Evolutionary conservation across 2,329 filamentous ascomycete genomes (phyloP), one percentile per base, ranked within the genome.

Genomic region (Penicillium sp.): DNA sequence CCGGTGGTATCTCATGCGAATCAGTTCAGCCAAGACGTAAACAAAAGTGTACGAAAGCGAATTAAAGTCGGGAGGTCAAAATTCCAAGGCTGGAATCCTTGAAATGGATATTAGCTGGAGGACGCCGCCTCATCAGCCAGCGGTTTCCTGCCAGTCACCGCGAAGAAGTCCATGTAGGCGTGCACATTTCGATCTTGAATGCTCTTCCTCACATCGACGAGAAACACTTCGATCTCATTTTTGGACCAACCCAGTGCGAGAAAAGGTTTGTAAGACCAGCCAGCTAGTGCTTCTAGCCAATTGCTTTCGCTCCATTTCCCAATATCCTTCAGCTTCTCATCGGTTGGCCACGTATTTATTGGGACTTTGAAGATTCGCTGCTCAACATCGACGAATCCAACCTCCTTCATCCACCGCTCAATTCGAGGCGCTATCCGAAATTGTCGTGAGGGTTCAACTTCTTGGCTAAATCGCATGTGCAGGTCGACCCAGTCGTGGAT

Each of bases 331-430:
- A 80, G 66, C 14, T 77, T 74, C 10, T 76, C 73, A 56, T 84
- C 81, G 50, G 73, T 74, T 0, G 81, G 78, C 83, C 83, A 85
- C 2, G 76, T 70, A 52, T 83, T 83, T 33, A 80, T 74, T 0
- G 83, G 82, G 6, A 87, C 76, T 69, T 84, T 85, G 63, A 77
- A 78, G 14, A 82, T 68, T 36, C 78, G 76, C 62, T 84, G 80
- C 49, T 82, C 75, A 11, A 88, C 79, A 55, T 87, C 82, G 2
- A 82, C 77, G 58, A 86, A 87, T 0, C 86, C 86, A 1, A 83
- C 80, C 31, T 82, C 79, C 67, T 79, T 76, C 72, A 87, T 83
- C 77, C 79, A 84, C 3, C 70, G 75, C 59, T 83, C 82, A 36
- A 86, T 69, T 44, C 82, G 78, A 41, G 84, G 80, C 0, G 82